These are phyloP conservation scores for Cladophialophora immunda DNA, from an alignment of 2,329 filamentous ascomycete species.

Conservation along the genomic window DNA sequence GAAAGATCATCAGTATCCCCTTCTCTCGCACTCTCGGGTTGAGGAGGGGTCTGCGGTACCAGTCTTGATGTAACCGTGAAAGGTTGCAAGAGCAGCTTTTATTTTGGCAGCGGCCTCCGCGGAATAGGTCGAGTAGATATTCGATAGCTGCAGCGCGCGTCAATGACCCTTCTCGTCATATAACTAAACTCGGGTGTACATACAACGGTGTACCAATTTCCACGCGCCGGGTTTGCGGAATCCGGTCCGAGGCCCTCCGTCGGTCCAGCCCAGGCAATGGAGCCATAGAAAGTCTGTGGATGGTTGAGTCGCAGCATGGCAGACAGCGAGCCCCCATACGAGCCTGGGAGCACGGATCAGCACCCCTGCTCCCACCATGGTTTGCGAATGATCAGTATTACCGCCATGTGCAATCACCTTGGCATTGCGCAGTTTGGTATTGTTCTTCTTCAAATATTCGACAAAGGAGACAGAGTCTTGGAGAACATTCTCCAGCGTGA, in stretches of 20 bases:
- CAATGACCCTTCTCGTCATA: background rate
- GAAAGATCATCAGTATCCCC: slow-evolving; percentile 3
- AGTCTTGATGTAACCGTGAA: background rate
- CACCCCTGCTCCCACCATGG: background rate
- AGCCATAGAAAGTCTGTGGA: slow-evolving; percentile 25
- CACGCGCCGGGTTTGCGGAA: slow-evolving; percentile 20
- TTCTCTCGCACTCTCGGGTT: too few species aligned
- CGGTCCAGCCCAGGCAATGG: slow-evolving; percentile 22
- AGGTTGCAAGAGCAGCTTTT: slow-evolving; percentile 12
- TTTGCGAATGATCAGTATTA: background rate
- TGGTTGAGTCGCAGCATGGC: slow-evolving; percentile 23
- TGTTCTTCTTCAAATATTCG: slow-evolving; percentile 21
- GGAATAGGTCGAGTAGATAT: slow-evolving; percentile 22
- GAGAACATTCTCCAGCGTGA: slow-evolving; percentile 29
- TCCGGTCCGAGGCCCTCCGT: slow-evolving; percentile 18
- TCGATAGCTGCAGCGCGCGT: background rate
- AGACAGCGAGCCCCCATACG: slow-evolving; percentile 20
- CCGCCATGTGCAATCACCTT: slow-evolving; percentile 27
- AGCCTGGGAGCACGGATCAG: background rate
- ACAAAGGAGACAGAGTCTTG: slow-evolving; percentile 25
- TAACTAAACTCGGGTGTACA: background rate
- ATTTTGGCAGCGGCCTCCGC: slow-evolving; percentile 22
- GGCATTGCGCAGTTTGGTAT: slow-evolving; percentile 11
- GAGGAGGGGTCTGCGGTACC: background rate
- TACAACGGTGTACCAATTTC: slow-evolving; percentile 23